Evolutionary conservation across 208 protist species (phyloP).

Genomic region (Trichomonas vaginalis): DNA sequence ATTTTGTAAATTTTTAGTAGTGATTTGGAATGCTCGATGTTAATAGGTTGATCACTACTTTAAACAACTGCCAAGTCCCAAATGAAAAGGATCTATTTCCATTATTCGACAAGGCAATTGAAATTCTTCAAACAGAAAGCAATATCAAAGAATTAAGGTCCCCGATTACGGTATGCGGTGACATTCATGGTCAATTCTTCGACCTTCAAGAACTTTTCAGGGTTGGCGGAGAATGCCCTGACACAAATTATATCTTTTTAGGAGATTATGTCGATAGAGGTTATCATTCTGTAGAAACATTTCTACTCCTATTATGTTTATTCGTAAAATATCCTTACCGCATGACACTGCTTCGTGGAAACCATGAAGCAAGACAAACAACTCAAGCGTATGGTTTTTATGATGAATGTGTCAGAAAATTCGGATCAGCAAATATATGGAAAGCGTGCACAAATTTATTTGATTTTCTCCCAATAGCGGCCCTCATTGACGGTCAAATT

Average conservation of each 20-base stretch:
- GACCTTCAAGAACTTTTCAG: conserved; percentile 70
- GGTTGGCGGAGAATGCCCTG: conserved; percentile 52
- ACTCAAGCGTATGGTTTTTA: conserved; percentile 95
- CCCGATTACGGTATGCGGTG: conserved; percentile 11
- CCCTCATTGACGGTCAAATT: conserved; percentile 52
- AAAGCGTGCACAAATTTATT: conserved; percentile 96
- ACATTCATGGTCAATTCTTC: conserved; percentile 26
- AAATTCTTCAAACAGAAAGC: not conserved
- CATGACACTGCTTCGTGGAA: conserved; percentile 69
- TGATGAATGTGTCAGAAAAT: conserved; percentile 63
- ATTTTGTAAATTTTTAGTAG: too few species aligned
- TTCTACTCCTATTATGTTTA: conserved; percentile 68
- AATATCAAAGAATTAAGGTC: not conserved
- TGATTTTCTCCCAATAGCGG: conserved; percentile 89
- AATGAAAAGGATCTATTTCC: not conserved
- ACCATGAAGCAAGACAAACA: conserved; percentile 74
- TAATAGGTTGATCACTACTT: not conserved
- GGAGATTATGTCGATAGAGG: conserved; percentile 33
- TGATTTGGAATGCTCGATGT: not conserved
- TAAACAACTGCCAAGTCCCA: not conserved
- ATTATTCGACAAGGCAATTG: not conserved
- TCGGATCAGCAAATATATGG: conserved; percentile 66
- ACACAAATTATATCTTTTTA: conserved; percentile 94
- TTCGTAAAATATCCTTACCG: conserved; percentile 57
- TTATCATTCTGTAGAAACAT: conserved; percentile 57